Evolutionary conservation across 495 filamentous ascomycete species (phyloP), one percentile per base, ranked within the genome.

Genomic region (Parathielavia hyrcaniae): DNA sequence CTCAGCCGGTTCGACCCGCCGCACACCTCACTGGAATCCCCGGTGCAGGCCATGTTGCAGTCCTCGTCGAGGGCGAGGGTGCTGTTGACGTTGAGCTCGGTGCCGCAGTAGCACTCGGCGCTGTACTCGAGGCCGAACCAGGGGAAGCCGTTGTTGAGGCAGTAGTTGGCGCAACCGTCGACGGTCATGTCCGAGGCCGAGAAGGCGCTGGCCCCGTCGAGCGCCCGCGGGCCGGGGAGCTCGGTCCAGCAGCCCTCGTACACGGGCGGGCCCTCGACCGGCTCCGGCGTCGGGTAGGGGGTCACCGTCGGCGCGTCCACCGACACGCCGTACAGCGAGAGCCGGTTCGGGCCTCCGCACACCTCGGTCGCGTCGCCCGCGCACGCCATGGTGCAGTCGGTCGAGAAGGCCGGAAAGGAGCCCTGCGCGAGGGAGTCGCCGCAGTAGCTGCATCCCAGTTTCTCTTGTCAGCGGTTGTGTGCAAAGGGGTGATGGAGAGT

Each of bases 61-160:
- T 55, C 62, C 5, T 14, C 19, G 13, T 26, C 55, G 5, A 14
- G 8, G 11, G 35, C 47, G 1, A 13, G 5, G 11, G 53, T 61
- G 36, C 53, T 57, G 4, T 48, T 48, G 5, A 10, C 50, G 13
- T 55, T 20, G 2, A 64, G 20, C 32, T 60, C 62, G 54, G 77
- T 79, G 23, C 79, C 82, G 63, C 84, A 87, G 63, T 79, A 85
- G 69, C 84, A 86, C 66, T 83, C 77, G 44, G 74, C 75, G 44
- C 73, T 78, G 55, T 84, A 85, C 67, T 89, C 82, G 16, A 61
- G 45, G 1, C 62, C 62, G 26, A 61, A 61, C 44, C 14, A 54
- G 0, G 30, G 1, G 26, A 47, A 64, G 1, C 50, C 59, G 9
- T 14, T 20, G 38, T 62, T 44, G 12, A 44, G 36, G 56, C 75